A percentile compares a stretch with the other conserved stretches of the same genome.
These are phyloP conservation scores for Leccinum variicolor DNA, from an alignment of 768 basidiomycete species.

Conservation along the genomic window DNA sequence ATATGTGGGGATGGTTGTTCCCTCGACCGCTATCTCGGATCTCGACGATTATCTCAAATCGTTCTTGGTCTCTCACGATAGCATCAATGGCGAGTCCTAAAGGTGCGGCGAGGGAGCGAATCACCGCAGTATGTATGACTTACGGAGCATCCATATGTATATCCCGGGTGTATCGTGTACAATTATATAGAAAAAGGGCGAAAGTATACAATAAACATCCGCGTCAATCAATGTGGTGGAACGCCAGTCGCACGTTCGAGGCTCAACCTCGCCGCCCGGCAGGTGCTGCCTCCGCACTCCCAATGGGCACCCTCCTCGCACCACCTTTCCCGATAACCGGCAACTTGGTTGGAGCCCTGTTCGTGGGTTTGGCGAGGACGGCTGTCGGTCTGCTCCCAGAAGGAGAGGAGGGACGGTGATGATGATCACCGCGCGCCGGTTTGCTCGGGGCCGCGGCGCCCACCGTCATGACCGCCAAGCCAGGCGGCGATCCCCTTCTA, in stretches of 20 bases:
- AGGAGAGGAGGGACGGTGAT: background rate
- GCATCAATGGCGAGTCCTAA: background rate
- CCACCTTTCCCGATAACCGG: slow-evolving; percentile 41
- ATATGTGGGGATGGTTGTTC: slow-evolving; percentile 36
- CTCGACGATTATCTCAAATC: slow-evolving; percentile 47
- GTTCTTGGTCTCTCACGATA: slow-evolving; percentile 36
- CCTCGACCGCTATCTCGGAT: slow-evolving; percentile 25
- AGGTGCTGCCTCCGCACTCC: slow-evolving; percentile 60
- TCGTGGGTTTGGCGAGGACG: slow-evolving; percentile 3
- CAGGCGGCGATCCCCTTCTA: slow-evolving; percentile 23
- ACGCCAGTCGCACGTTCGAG: background rate
- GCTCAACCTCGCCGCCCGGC: slow-evolving; percentile 44
- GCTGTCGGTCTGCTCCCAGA: slow-evolving; percentile 12
- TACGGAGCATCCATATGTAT: background rate
- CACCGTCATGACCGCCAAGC: slow-evolving; percentile 3
- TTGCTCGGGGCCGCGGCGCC: slow-evolving; percentile 19
- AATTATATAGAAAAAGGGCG: slow-evolving; percentile 12
- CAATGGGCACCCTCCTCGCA: slow-evolving; percentile 63
- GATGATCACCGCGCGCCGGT: background rate
- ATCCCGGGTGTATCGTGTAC: slow-evolving; percentile 20
- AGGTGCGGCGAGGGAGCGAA: background rate
- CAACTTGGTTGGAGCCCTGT: slow-evolving; percentile 28
- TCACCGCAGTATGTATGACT: background rate
- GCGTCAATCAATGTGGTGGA: slow-evolving; percentile 1
- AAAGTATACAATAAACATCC: slow-evolving; percentile 10